Conservation (phyloP, 1,284 basidiomycete species). For the Apiotrichum montevideense region DNA sequence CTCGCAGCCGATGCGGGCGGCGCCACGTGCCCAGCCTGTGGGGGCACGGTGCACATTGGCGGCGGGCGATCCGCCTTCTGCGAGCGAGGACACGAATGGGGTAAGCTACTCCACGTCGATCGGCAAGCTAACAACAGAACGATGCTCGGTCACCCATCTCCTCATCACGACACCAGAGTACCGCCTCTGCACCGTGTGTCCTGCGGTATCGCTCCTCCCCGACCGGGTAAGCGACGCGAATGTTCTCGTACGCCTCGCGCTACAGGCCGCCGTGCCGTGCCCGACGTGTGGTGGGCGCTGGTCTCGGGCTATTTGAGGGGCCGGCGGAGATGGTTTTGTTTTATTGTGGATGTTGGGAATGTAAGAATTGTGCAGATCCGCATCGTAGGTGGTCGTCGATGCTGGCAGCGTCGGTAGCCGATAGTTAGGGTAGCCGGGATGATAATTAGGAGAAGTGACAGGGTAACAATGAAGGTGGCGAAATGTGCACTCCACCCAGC, state of each 20-base stretch:
- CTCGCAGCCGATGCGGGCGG: constrained; percentile 1
- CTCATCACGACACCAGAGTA: constrained; percentile 34
- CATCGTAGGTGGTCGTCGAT: too few species aligned
- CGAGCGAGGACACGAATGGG: constrained; percentile 34
- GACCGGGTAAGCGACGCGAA: neutral
- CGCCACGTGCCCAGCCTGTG: constrained; percentile 15
- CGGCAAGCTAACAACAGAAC: constrained; percentile 13
- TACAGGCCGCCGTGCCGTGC: constrained; percentile 30
- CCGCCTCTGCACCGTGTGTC: constrained; percentile 37
- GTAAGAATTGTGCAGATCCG: too few species aligned
- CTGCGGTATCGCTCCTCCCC: constrained; percentile 33
- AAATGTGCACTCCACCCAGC: too few species aligned
- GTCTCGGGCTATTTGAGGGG: constrained; percentile 12
- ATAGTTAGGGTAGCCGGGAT: too few species aligned
- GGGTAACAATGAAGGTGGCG: too few species aligned
- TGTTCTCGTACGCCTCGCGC: constrained; percentile 20
- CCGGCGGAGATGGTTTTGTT: too few species aligned
- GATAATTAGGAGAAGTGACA: too few species aligned
- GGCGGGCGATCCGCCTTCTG: constrained; percentile 10
- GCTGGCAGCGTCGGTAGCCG: too few species aligned
- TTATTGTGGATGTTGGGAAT: too few species aligned
- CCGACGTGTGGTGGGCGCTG: constrained; percentile 39
- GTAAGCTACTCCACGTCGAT: constrained; percentile 20
- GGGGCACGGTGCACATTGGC: constrained; percentile 2
- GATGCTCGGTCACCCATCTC: constrained; percentile 33